Percentiles rank a stretch among this genome's conserved stretches.
Evolutionary conservation across 257 asterid genomes (phyloP).

Genomic region (Solanum medicagineum): DNA sequence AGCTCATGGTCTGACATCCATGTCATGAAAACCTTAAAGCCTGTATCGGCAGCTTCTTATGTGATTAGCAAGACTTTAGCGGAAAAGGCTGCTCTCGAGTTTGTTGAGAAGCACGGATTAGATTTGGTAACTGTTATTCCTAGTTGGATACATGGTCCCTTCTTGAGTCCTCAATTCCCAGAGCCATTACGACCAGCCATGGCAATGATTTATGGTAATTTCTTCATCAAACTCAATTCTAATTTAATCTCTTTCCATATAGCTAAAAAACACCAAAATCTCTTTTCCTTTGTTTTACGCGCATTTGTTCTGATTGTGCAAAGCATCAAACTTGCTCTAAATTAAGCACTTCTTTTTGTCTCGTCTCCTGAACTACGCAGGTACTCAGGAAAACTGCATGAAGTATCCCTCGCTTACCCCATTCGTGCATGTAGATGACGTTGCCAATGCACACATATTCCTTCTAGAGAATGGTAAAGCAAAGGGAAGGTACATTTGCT

Average conservation of each 20-base stretch:
- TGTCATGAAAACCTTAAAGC: neutral
- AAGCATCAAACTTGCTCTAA: neutral
- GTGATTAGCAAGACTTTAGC: conserved; percentile 37
- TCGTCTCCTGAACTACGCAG: conserved; percentile 3
- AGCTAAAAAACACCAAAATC: neutral
- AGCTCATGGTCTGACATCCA: conserved; percentile 24
- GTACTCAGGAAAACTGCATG: neutral
- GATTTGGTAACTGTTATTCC: conserved; percentile 41
- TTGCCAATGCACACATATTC: conserved; percentile 28
- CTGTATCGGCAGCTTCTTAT: conserved; percentile 14
- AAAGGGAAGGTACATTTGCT: conserved; percentile 41
- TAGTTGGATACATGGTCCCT: conserved; percentile 50
- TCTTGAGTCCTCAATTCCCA: conserved; percentile 32
- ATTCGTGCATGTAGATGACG: conserved; percentile 31
- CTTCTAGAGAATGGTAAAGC: conserved; percentile 23
- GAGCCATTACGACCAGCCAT: conserved; percentile 6
- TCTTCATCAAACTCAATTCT: neutral
- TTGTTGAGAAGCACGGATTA: conserved; percentile 33
- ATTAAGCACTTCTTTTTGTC: neutral
- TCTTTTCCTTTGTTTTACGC: neutral
- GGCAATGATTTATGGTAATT: neutral
- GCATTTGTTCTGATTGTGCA: neutral
- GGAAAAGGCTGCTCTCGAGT: conserved; percentile 40
- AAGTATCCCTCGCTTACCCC: neutral
- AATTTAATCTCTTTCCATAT: neutral